Percentiles rank a stretch among this genome's conserved stretches.
These are phyloP conservation scores for Periglandula ipomoeae DNA, from an alignment of 2,329 filamentous ascomycete genomes.

Conservation along the genomic window DNA sequence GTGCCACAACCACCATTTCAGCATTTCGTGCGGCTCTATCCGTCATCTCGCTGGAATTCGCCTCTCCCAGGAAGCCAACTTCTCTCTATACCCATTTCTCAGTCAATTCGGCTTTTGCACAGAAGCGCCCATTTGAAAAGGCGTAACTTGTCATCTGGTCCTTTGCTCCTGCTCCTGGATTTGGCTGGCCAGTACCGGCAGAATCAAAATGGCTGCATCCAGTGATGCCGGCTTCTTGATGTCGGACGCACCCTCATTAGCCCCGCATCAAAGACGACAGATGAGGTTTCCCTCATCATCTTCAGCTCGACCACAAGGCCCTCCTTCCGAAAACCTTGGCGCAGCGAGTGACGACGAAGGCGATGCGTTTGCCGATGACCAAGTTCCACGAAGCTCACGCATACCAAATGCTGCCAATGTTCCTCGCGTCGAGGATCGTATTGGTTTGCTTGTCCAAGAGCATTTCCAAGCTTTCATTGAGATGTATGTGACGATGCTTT, in stretches of 20 bases:
- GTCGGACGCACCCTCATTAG: conserved; percentile 43
- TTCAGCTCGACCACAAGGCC: conserved; percentile 43
- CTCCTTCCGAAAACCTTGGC: conserved; percentile 53
- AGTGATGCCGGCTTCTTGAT: conserved; percentile 49
- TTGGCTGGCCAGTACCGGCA: not conserved
- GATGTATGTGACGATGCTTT: conserved; percentile 36
- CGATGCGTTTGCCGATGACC: conserved; percentile 56
- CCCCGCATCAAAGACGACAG: conserved; percentile 33
- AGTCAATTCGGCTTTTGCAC: too few species aligned
- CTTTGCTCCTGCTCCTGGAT: not conserved
- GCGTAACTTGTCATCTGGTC: too few species aligned
- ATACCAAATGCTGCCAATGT: conserved; percentile 42
- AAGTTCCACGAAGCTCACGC: conserved; percentile 44
- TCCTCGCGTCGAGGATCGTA: conserved; percentile 65
- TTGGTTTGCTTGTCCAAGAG: conserved; percentile 64
- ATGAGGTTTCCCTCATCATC: conserved; percentile 41
- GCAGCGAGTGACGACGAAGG: conserved; percentile 53
- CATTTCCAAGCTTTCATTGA: conserved; percentile 77
- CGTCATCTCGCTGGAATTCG: not conserved
- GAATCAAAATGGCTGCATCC: conserved; percentile 36
- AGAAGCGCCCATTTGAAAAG: too few species aligned
- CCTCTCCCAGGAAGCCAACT: not conserved
- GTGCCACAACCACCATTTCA: not conserved
- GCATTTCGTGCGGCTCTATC: not conserved
- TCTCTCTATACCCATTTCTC: too few species aligned